A percentile compares a stretch with the other conserved stretches of the same genome.
Conservation (phyloP, 2,329 filamentous ascomycete species). For the Reticulascus tulasneorum region DNA sequence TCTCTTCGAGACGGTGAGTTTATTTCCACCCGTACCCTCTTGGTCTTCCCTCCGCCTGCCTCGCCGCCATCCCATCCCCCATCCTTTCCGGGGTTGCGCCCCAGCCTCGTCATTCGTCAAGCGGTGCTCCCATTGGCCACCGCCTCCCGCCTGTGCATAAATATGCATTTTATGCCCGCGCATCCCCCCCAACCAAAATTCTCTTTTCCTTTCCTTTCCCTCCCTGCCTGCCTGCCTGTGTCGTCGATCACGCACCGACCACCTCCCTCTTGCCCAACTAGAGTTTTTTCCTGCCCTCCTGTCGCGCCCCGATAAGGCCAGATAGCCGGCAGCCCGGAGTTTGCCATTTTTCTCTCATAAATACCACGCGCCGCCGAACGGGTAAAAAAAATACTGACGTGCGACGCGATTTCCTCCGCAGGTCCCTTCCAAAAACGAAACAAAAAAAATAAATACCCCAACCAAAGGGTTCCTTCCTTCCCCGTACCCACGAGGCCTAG, state of each 20-base stretch:
- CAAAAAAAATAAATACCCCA: constrained; percentile 3
- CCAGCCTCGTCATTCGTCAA: constrained; percentile 4
- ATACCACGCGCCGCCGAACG: constrained; percentile 42
- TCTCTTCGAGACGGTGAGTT: no score
- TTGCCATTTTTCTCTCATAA: constrained; percentile 36
- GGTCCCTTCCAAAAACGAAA: no score
- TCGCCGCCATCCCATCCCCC: constrained; percentile 5
- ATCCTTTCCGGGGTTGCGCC: constrained; percentile 12
- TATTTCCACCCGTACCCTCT: no score
- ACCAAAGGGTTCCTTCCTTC: no score
- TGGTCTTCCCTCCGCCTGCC: constrained; percentile 5
- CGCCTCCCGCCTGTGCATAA: constrained; percentile 8
- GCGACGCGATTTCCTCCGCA: constrained; percentile 42
- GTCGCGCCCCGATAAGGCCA: constrained; percentile 32
- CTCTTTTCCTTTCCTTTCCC: constrained; percentile 23
- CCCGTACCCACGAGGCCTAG: no score
- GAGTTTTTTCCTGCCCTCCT: constrained; percentile 28
- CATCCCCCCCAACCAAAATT: constrained; percentile 16
- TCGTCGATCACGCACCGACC: constrained; percentile 14
- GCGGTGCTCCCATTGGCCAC: constrained; percentile 5
- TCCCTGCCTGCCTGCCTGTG: constrained; percentile 7
- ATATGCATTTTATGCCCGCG: constrained; percentile 14
- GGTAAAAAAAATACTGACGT: constrained; percentile 39
- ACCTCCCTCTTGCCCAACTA: constrained; percentile 24
- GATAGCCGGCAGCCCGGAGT: constrained; percentile 28